Conservation (phyloP, 2,329 filamentous ascomycete species). For the Anisogramma anomala region DNA sequence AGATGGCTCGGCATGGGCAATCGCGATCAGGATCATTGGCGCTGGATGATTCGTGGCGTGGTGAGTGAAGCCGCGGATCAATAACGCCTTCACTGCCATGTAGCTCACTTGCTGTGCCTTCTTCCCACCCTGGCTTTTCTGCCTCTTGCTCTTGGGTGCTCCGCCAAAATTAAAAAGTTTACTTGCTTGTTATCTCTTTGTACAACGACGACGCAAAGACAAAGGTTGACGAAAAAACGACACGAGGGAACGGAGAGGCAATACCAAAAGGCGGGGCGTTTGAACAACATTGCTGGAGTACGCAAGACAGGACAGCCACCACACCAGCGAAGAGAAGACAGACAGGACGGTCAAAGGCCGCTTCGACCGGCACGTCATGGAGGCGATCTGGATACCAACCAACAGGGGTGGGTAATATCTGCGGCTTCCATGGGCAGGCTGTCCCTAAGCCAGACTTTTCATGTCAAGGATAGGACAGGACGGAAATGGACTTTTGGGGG, state of each 20-base stretch:
- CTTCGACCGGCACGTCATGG: neutral
- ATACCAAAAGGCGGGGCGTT: conserved; percentile 5
- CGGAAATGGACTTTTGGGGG: conserved; percentile 1
- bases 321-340: neutral
- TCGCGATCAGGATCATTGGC: conserved; percentile 52
- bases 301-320: conserved; percentile 7
- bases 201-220: conserved; percentile 14
- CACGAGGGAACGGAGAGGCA: conserved; percentile 6
- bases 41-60: conserved; percentile 62
- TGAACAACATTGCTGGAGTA: conserved; percentile 1
- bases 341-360: conserved; percentile 3
- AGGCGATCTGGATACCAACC: conserved; percentile 9
- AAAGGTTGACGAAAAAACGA: conserved; percentile 11
- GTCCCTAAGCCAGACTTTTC: conserved; percentile 1
- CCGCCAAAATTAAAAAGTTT: conserved; percentile 13
- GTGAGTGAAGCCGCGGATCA: conserved; percentile 23
- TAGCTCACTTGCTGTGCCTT: conserved; percentile 3
- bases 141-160: conserved; percentile 3
- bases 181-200: conserved; percentile 11
- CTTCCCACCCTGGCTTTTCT: conserved; percentile 7
- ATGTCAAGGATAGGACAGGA: conserved; percentile 2
- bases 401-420: neutral
- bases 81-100: conserved; percentile 29
- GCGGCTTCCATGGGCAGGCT: conserved; percentile 5
- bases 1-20: conserved; percentile 61